Conservation (phyloP, 1,139 yeast genomes). For the Suhomyces terraborum region DNA sequence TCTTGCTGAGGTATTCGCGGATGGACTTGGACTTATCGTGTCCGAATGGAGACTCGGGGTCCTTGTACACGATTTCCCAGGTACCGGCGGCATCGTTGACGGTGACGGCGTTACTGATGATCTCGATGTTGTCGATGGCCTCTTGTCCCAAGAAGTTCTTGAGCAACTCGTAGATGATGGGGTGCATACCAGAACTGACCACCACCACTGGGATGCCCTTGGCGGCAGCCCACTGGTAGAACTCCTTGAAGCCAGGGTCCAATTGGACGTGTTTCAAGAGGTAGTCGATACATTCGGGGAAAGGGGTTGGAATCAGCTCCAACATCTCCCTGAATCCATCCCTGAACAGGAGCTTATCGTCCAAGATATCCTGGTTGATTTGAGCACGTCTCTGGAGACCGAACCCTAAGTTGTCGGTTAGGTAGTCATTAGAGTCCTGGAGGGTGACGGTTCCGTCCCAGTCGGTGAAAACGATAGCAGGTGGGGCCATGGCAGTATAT, state of each 20-base stretch:
- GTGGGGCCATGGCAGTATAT: slow-evolving; percentile 7
- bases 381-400: slow-evolving; percentile 68
- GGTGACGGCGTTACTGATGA: slow-evolving; percentile 77
- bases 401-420: slow-evolving; percentile 87
- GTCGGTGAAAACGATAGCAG: slow-evolving; percentile 88
- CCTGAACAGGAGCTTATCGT: slow-evolving; percentile 68
- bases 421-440: slow-evolving; percentile 84
- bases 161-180: slow-evolving; percentile 78
- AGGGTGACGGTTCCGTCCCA: slow-evolving; percentile 97
- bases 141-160: slow-evolving; percentile 74
- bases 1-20: slow-evolving; percentile 56
- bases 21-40: slow-evolving; percentile 91
- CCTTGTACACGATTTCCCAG: slow-evolving; percentile 87
- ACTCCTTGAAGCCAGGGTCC: slow-evolving; percentile 87
- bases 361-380: slow-evolving; percentile 71
- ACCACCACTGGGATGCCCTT: slow-evolving; percentile 77
- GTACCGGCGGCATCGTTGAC: slow-evolving; percentile 49
- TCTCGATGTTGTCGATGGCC: slow-evolving; percentile 71
- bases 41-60: slow-evolving; percentile 81
- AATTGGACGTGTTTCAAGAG: slow-evolving; percentile 62
- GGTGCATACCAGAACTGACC: slow-evolving; percentile 90
- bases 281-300: slow-evolving; percentile 76
- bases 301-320: slow-evolving; percentile 72
- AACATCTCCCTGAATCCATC: slow-evolving; percentile 87
- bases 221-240: slow-evolving; percentile 75